phyloP scores from a whole-genome alignment of 176 grass and related monocot species.

The Aegilops umbellulata region DNA sequence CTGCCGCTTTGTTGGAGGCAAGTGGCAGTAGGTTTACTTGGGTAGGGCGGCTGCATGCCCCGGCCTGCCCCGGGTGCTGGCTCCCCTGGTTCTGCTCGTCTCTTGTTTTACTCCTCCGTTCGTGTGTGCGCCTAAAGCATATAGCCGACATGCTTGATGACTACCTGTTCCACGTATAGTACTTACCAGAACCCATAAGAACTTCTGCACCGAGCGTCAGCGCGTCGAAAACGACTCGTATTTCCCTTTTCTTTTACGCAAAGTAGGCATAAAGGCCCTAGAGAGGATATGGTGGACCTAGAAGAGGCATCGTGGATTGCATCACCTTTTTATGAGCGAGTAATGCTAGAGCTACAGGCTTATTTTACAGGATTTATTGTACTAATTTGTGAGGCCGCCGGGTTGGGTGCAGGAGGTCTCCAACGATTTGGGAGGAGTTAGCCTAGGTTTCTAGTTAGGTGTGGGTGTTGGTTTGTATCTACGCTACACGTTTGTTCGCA shows the following conservation, averaged over 20 bases:
- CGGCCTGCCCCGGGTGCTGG: background rate
- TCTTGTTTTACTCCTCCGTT: background rate
- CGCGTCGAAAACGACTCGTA: background rate
- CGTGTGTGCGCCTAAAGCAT: background rate
- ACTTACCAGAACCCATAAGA: background rate
- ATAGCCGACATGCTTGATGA: background rate
- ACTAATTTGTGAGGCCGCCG: too few relatives aligned
- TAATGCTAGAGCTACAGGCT: too few relatives aligned
- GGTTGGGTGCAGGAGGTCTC: too few relatives aligned
- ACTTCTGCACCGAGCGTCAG: background rate
- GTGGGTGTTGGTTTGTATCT: too few relatives aligned
- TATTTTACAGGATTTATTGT: too few relatives aligned
- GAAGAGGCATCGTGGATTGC: too few relatives aligned
- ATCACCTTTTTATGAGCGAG: too few relatives aligned
- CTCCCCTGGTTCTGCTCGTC: background rate
- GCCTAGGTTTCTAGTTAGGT: too few relatives aligned
- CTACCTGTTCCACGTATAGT: background rate
- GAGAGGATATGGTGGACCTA: background rate
- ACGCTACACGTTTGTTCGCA: too few relatives aligned
- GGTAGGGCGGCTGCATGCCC: too few relatives aligned
- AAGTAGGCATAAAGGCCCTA: background rate
- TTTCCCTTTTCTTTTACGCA: background rate
- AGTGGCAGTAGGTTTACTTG: background rate
- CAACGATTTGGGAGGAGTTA: too few relatives aligned
- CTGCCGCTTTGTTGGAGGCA: background rate